Evolutionary conservation across 768 basidiomycete genomes (phyloP), one percentile per base, ranked within the genome.

Genomic region (Suillus plorans): DNA sequence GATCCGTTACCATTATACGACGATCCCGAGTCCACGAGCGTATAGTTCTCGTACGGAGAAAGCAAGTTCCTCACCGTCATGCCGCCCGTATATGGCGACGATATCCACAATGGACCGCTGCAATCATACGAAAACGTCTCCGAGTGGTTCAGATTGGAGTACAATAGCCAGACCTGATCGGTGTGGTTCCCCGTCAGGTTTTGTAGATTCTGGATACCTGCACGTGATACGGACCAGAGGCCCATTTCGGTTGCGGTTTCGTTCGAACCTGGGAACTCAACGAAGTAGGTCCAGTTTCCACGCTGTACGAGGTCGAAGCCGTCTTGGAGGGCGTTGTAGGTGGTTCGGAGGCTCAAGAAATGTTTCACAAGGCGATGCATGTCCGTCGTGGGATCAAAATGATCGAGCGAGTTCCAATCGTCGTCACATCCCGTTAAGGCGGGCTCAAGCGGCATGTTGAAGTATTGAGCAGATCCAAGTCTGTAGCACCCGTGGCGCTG

Each of bases 401-500:
- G 95, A 70, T 97, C 95, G 39, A 96, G 86, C 3, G 91, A 86
- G 74, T 97, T 96, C 93, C 92, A 95, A 69, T 92, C 88, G 72
- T 97, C 94, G 55, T 89, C 70, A 74, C 95, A 97, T 55, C 94
- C 95, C 20, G 94, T 79, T 39, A 94, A 73, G 3, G 91, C 78
- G 69, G 86, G 87, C 62, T 91, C 89, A 68, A 96, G 81, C 2
- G 91, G 91, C 86, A 96, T 92, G 77, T 97, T 95, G 83, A 91
- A 97, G 79, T 95, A 97, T 72, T 97, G 95, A 66, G 85, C 82
- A 9, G 95, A 97, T 13, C 95, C 95, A 41, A 97, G 86, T 53
- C 81, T 83, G 75, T 97, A 97, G 76, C 95, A 97, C 6, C 95
- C 95, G 72, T 97, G 95, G 41, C 91, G 86, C 72, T 94, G 90